phyloP scores from a whole-genome alignment of 1,284 basidiomycete genomes.

The Calocybe gambosa region DNA sequence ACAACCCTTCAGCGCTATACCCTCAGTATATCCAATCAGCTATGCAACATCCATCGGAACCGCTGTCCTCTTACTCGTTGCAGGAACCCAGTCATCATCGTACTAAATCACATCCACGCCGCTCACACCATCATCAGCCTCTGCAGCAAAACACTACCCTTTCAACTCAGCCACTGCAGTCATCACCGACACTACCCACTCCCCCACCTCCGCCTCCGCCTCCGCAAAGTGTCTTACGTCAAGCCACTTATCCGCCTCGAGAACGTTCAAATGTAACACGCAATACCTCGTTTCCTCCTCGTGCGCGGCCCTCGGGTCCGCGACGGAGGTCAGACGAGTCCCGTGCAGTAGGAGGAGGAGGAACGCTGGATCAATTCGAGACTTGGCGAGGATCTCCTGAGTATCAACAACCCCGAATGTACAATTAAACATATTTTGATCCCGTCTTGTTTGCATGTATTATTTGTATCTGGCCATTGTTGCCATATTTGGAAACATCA shows the following conservation, averaged over 20 bases:
- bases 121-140: constrained; percentile 9
- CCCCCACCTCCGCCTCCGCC: not conserved
- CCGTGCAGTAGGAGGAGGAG: no score
- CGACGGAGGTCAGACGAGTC: constrained; percentile 31
- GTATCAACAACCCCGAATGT: no score
- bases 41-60: constrained; percentile 10
- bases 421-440: no score
- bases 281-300: constrained; percentile 11
- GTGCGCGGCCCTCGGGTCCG: constrained; percentile 28
- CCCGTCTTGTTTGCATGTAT: no score
- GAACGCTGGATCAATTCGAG: no score
- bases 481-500: not conserved
- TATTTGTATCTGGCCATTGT: no score
- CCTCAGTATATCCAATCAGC: constrained; percentile 23
- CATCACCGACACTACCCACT: not conserved
- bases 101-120: constrained; percentile 8
- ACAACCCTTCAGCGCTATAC: constrained; percentile 22
- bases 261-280: not conserved
- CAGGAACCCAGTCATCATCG: not conserved
- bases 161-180: not conserved
- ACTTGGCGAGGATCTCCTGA: no score
- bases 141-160: no score
- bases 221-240: not conserved
- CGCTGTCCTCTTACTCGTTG: not conserved
- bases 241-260: not conserved